A percentile compares a stretch with the other conserved stretches of the same genome.
Evolutionary conservation across 139 green algal species (phyloP).

Genomic region (Haematococcus sp.): DNA sequence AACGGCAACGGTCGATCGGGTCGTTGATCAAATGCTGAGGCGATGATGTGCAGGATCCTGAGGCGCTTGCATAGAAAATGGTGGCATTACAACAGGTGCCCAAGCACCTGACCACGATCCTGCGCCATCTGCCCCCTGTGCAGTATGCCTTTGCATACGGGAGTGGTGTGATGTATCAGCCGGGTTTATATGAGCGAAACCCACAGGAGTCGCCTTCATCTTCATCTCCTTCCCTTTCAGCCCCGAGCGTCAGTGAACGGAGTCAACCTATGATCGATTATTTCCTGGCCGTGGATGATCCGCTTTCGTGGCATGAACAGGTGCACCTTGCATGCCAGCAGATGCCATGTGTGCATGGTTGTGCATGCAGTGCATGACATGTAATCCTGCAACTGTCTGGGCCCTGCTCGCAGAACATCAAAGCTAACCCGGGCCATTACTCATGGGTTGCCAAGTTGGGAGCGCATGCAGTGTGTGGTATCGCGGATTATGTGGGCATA

Average conservation of each 20-base stretch:
- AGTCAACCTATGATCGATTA: constrained; percentile 76
- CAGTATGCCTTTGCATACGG: constrained; percentile 85
- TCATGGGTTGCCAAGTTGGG: constrained; percentile 6
- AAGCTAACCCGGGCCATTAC: neutral
- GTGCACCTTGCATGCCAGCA: constrained; percentile 37
- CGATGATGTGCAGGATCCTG: neutral
- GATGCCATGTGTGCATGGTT: too few relatives aligned
- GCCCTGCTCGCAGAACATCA: constrained; percentile 3
- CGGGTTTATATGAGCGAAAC: constrained; percentile 56
- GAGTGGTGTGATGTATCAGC: constrained; percentile 81
- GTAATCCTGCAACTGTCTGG: too few relatives aligned
- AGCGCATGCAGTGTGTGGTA: neutral
- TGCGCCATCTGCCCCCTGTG: constrained; percentile 62
- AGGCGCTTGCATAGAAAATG: constrained; percentile 2
- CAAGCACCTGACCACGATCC: constrained; percentile 12
- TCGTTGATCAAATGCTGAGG: too few relatives aligned
- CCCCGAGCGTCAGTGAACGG: too few relatives aligned
- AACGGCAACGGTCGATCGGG: too few relatives aligned
- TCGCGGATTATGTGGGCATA: constrained; percentile 60
- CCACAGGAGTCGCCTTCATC: neutral
- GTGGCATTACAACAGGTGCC: neutral
- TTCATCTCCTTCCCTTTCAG: neutral
- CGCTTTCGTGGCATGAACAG: constrained; percentile 67
- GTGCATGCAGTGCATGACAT: too few relatives aligned
- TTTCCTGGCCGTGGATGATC: constrained; percentile 75